A percentile compares a stretch with the other conserved stretches of the same genome.
phyloP scores from a whole-genome alignment of 2,329 filamentous ascomycete genomes.

The Cytospora piceicola region DNA sequence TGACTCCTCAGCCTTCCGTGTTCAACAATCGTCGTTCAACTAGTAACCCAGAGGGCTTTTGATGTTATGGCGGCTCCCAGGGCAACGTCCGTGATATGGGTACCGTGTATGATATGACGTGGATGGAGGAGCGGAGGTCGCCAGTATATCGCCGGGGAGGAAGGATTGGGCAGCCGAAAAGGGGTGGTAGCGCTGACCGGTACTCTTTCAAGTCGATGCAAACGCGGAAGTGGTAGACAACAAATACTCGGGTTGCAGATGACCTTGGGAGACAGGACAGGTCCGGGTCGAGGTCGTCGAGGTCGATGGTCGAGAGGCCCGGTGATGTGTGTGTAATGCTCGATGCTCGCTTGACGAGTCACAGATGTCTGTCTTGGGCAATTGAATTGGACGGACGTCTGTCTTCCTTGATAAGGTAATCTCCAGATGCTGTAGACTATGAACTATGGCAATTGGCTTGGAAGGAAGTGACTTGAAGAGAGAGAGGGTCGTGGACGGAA shows the following conservation, averaged over 20 bases:
- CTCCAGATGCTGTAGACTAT: constrained; percentile 20
- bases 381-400: constrained; percentile 22
- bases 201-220: constrained; percentile 9
- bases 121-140: constrained; percentile 8
- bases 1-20: constrained; percentile 51
- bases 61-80: neutral
- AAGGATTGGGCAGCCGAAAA: constrained; percentile 4
- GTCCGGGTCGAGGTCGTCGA: constrained; percentile 25
- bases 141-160: constrained; percentile 15
- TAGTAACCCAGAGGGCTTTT: constrained; percentile 6
- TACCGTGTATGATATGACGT: neutral
- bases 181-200: neutral
- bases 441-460: constrained; percentile 21
- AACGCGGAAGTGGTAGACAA: constrained; percentile 17
- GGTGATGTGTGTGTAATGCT: constrained; percentile 14
- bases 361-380: constrained; percentile 17
- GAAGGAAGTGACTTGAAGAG: constrained; percentile 22
- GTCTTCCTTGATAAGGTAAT: constrained; percentile 17
- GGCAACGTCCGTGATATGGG: neutral
- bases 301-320: constrained; percentile 23
- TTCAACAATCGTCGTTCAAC: constrained; percentile 33
- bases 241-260: constrained; percentile 20
- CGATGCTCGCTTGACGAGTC: constrained; percentile 24
- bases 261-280: constrained; percentile 26
- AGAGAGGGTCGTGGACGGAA: constrained; percentile 22